A percentile compares a stretch with the other conserved stretches of the same genome.
These are phyloP conservation scores for Mycena alexandri DNA, from an alignment of 768 basidiomycete genomes.

Conservation along the genomic window DNA sequence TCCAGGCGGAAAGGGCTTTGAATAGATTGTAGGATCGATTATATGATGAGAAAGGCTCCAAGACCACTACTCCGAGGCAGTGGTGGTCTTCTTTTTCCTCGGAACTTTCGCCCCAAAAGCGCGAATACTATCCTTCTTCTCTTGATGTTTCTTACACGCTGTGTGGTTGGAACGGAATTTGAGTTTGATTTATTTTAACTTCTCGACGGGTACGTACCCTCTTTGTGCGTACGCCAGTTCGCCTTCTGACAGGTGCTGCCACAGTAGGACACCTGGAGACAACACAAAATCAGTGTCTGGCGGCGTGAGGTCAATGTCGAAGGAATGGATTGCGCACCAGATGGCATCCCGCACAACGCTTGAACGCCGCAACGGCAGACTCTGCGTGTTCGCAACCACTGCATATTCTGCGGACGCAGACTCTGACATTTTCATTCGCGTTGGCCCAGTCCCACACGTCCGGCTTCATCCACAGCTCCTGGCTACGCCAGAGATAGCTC, in stretches of 20 bases:
- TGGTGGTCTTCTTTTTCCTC: constrained; percentile 1
- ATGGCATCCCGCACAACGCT: constrained; percentile 13
- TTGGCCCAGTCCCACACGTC: constrained; percentile 12
- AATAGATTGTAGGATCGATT: too few species aligned
- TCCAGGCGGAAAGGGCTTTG: too few species aligned
- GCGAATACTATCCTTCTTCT: not conserved
- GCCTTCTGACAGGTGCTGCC: constrained; percentile 2
- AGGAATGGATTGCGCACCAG: not conserved
- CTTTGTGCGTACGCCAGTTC: constrained; percentile 4
- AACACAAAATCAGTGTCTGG: too few species aligned
- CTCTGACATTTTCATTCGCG: not conserved
- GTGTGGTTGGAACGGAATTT: not conserved
- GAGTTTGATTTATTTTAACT: too few species aligned
- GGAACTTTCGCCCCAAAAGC: not conserved
- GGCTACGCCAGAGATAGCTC: constrained; percentile 19
- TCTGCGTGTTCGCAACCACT: constrained; percentile 5
- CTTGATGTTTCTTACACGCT: not conserved
- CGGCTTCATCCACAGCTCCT: constrained; percentile 7
- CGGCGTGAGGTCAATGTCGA: too few species aligned
- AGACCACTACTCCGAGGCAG: too few species aligned
- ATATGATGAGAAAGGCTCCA: too few species aligned
- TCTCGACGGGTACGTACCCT: not conserved
- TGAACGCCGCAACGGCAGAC: constrained; percentile 12
- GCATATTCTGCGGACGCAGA: not conserved
- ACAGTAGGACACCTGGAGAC: constrained; percentile 4